phyloP scores from a whole-genome alignment of 2,329 filamentous ascomycete genomes.

The Aspergillus proliferans region DNA sequence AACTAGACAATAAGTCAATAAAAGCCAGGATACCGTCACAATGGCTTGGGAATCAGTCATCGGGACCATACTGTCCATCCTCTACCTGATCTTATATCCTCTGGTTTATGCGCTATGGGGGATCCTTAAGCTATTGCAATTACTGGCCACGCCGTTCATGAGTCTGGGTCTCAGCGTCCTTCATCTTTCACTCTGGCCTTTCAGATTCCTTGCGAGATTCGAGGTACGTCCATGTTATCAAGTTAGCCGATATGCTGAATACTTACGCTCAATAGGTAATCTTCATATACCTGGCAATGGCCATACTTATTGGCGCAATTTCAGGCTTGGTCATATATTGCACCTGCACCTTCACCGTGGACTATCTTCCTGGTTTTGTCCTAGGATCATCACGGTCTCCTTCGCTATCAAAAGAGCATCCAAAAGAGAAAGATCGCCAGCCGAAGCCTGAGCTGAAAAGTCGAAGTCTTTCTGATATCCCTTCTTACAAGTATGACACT shows the following conservation, averaged over 20 bases:
- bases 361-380: constrained; percentile 41
- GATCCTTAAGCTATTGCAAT: constrained; percentile 25
- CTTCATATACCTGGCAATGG: constrained; percentile 57
- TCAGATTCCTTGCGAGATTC: constrained; percentile 47
- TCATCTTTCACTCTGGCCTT: constrained; percentile 41
- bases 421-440: constrained; percentile 7
- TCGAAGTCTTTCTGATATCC: constrained; percentile 4
- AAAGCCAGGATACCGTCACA: not conserved
- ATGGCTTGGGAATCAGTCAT: not conserved
- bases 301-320: constrained; percentile 59
- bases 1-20: too few species aligned
- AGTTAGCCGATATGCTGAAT: constrained; percentile 14
- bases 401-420: not conserved
- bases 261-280: constrained; percentile 29
- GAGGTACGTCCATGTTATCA: constrained; percentile 42
- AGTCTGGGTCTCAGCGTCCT: constrained; percentile 41
- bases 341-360: constrained; percentile 50
- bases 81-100: not conserved
- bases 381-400: constrained; percentile 22
- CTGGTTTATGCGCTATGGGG: constrained; percentile 8
- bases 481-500: not conserved
- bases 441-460: constrained; percentile 11
- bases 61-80: not conserved
- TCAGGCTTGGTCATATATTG: constrained; percentile 56
- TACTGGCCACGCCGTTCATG: constrained; percentile 44